Evolutionary conservation across 257 asterid species (phyloP), one percentile per base, ranked within the genome.

Genomic region (Solanum arcanum): DNA sequence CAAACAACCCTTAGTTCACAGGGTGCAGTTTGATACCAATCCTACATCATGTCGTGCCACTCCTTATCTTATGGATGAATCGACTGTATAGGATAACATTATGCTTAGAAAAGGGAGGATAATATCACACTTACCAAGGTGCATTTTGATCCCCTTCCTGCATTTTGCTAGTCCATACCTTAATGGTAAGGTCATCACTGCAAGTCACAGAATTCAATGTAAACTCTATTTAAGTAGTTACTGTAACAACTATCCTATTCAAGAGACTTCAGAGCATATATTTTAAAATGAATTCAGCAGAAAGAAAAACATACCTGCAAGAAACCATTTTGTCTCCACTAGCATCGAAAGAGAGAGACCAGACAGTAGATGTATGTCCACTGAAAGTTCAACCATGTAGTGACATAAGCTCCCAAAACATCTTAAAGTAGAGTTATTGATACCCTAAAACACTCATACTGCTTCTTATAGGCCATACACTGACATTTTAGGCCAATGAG

Each of bases 101-200:
- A 80, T 80, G 64, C 84, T 15, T 80, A 80, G 64, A 46, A 29
- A 47, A 80, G 42, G 66, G 68, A 80, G 10, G 84, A 3, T 68
- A 47, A 59, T 27, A 60, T 86, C 88, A 83, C 86, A 83, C 98
- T 96, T 90, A 97, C 99, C 99, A 97, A 89, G 94, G 92, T 56
- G 88, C 91, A 83, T 86, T 86, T 88, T 88, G 92, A 86, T 91
- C 93, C 86, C 96, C 93, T 60, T 91, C 88, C 89, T 91, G 93
- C 89, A 88, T 84, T 69, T 82, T 90, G 86, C 94, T 96, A 74
- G 92, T 92, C 99, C 99, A 97, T 89, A 97, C 91, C 91, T 96
- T 97, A 85, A 95, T 86, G 83, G 98, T 92, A 74, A 96, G 97
- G 88, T 97, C 99, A 64, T 97, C 99, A 85, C 99, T 97, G 96